These are phyloP conservation scores for Chimonanthus salicifolius DNA, from an alignment of 164 flowering plant genomes.

Conservation along the genomic window DNA sequence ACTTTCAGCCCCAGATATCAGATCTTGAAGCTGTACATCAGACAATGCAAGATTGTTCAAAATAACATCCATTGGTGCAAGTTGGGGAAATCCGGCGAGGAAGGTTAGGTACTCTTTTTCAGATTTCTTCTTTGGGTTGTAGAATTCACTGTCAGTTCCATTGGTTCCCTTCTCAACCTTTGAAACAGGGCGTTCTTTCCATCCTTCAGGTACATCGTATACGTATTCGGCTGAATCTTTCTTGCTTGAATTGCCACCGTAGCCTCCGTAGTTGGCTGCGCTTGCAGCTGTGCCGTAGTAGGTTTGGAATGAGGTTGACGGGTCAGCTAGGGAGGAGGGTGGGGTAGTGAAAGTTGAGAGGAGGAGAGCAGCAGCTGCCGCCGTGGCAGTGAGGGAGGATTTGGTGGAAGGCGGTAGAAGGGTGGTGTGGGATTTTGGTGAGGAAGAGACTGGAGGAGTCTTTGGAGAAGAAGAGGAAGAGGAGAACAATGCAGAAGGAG, in stretches of 20 bases:
- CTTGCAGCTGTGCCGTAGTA: slow-evolving; percentile 98
- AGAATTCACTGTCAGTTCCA: slow-evolving; percentile 94
- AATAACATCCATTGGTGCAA: slow-evolving; percentile 66
- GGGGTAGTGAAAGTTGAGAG: slow-evolving; percentile 25
- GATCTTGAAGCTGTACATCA: slow-evolving; percentile 76
- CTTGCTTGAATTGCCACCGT: slow-evolving; percentile 83
- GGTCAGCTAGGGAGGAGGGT: slow-evolving; percentile 41
- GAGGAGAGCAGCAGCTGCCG: slow-evolving; percentile 28
- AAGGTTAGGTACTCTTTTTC: slow-evolving; percentile 87
- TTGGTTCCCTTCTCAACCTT: slow-evolving; percentile 94
- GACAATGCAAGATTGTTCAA: slow-evolving; percentile 80
- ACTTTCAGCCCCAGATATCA: slow-evolving; percentile 55
- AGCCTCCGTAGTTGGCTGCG: slow-evolving; percentile 93
- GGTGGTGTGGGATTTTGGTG: slow-evolving; percentile 11
- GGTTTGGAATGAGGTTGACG: slow-evolving; percentile 31
- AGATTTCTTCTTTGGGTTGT: slow-evolving; percentile 73
- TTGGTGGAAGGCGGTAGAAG: slow-evolving; percentile 9
- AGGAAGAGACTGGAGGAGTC: slow-evolving; percentile 8
- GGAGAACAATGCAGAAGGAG: slow-evolving; percentile 40
- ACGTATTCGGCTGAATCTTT: slow-evolving; percentile 82
- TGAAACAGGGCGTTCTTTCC: slow-evolving; percentile 83
- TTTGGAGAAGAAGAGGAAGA: slow-evolving; percentile 22
- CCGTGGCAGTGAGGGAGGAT: slow-evolving; percentile 19
- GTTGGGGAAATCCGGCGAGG: slow-evolving; percentile 61
- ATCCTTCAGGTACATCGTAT: slow-evolving; percentile 84